A percentile compares a stretch with the other conserved stretches of the same genome.
Evolutionary conservation across 1,284 basidiomycete species (phyloP).

Genomic region (Microbotryum saponariae): DNA sequence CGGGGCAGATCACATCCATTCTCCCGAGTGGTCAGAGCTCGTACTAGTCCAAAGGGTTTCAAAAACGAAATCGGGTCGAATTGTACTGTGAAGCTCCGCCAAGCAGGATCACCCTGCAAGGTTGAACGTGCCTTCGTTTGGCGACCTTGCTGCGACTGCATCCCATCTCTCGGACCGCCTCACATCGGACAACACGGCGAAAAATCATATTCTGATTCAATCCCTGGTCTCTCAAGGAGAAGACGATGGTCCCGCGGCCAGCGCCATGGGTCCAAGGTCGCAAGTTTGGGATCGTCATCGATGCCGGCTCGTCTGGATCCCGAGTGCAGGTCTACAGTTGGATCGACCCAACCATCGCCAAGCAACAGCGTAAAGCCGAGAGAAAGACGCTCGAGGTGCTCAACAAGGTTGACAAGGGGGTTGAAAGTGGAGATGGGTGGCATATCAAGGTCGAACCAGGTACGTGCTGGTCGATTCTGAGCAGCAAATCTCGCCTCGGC

Average conservation of each 20-base stretch:
- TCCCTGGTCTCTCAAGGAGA: no score
- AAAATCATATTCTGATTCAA: no score
- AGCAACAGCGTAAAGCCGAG: conserved; percentile 35
- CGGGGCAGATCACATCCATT: no score
- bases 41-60: no score
- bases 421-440: conserved; percentile 71
- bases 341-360: conserved; percentile 44
- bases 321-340: conserved; percentile 95
- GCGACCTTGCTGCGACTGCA: no score
- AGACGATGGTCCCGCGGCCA: conserved; percentile 16
- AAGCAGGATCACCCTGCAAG: no score
- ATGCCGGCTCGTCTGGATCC: conserved; percentile 95
- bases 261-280: conserved; percentile 22
- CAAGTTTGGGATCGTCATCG: conserved; percentile 84
- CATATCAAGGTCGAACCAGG: conserved; percentile 88
- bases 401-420: conserved; percentile 86
- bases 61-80: no score
- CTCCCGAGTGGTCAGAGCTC: no score
- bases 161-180: no score
- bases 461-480: conserved; percentile 44
- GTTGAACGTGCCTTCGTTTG: no score
- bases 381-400: conserved; percentile 45
- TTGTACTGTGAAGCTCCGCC: no score
- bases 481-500: background rate
- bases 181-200: no score